Evolutionary conservation across 2,329 filamentous ascomycete genomes (phyloP), one percentile per base, ranked within the genome.

Genomic region (Colletotrichum spinosum): DNA sequence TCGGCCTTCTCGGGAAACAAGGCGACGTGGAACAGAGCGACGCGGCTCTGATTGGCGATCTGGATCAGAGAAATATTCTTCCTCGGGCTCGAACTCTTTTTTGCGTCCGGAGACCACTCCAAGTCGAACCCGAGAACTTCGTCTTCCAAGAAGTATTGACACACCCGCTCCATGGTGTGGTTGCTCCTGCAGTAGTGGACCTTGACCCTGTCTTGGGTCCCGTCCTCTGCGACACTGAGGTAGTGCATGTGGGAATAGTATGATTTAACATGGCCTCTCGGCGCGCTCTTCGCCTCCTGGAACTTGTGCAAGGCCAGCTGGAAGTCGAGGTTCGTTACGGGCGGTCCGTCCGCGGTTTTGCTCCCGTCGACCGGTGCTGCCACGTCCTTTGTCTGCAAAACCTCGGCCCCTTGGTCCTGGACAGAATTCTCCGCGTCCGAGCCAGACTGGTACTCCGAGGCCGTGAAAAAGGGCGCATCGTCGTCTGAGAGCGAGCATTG

Each of bases 121-220:
- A 97, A 84, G 72, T 97, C 94, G 67, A 97, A 93, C 0, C 94
- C 94, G n/a, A 97, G 75, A 2, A 97, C 78, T 44, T 87, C 82
- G 72, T 96, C 88, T 34, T 84, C 70, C 44, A 89, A 73, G 70
- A 97, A 97, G 62, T 90, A 83, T 62, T 86, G 76, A 64, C 88
- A 82, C 8, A 92, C 84, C 6, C 81, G 78, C 74, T 97, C 93
- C 15, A 91, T 90, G 3, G 86, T 87, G 41, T 87, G 80, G 49
- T 84, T 85, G 61, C 82, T 90, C 53, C 81, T 88, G 80, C 93
- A 97, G 76, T 97, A 97, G 73, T 95, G 88, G 1, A 97, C 87
- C 61, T 84, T 86, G 50, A 93, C 87, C 55, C 83, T 84, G 13
- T 81, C 77, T 3, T 79, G 71, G 0, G 71, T 74, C 46, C 82